Evolutionary conservation across 73 alveolate genomes (phyloP).

Genomic region (Stentor coeruleus): DNA sequence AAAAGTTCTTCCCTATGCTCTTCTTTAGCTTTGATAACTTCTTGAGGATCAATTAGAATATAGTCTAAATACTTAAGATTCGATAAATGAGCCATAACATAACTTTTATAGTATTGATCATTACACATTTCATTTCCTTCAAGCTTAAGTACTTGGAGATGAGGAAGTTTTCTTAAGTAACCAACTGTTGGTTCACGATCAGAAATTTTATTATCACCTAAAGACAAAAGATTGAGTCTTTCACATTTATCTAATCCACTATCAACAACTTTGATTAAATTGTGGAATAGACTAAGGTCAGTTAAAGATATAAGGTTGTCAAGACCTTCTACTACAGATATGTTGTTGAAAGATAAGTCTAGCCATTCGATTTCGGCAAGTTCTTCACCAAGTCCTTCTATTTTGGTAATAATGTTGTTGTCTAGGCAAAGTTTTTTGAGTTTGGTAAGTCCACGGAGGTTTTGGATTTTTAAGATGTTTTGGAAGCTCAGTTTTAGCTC

Average conservation of each 20-base stretch:
- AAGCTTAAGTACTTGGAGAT: slow-evolving; percentile 57
- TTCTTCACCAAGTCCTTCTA: slow-evolving; percentile 63
- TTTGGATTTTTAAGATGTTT: slow-evolving; percentile 62
- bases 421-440: slow-evolving; percentile 59
- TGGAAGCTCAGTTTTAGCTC: slow-evolving; percentile 50
- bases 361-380: slow-evolving; percentile 80
- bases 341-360: slow-evolving; percentile 74
- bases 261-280: slow-evolving; percentile 53
- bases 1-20: slow-evolving; percentile 58
- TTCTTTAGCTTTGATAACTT: slow-evolving; percentile 49
- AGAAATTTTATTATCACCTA: slow-evolving; percentile 61
- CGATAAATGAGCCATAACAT: slow-evolving; percentile 51
- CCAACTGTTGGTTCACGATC: slow-evolving; percentile 39
- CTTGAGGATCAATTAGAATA: slow-evolving; percentile 51
- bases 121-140: slow-evolving; percentile 64
- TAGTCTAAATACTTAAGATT: slow-evolving; percentile 70
- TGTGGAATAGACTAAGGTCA: slow-evolving; percentile 70
- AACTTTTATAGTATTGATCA: slow-evolving; percentile 46
- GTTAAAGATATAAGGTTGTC: slow-evolving; percentile 61
- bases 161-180: slow-evolving; percentile 43
- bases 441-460: slow-evolving; percentile 49
- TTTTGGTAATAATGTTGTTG: slow-evolving; percentile 66
- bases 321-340: slow-evolving; percentile 72
- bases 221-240: slow-evolving; percentile 64
- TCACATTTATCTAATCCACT: slow-evolving; percentile 66